Conservation (phyloP, 345 rosid species). For the Kandelia obovata region DNA sequence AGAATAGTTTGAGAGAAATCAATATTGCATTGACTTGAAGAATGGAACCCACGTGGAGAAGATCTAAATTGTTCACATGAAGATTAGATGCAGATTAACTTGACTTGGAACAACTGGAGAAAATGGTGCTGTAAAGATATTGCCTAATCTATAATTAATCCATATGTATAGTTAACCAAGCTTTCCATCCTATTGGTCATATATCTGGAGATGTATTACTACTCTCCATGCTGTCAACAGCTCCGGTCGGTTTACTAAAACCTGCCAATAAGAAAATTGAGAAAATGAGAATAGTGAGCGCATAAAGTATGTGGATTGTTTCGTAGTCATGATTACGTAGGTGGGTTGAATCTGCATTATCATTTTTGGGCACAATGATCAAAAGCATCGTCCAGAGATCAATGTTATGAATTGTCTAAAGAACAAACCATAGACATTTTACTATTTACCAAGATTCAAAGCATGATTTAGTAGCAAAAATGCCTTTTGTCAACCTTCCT, state of each 20-base stretch:
- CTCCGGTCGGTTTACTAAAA: background rate
- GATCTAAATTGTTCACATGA: too few species aligned
- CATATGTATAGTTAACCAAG: background rate
- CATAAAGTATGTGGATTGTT: background rate
- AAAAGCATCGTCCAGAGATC: too few species aligned
- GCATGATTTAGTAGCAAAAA: too few species aligned
- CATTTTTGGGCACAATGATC: too few species aligned
- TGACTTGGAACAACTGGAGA: background rate
- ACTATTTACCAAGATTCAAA: background rate
- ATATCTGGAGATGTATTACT: too few species aligned
- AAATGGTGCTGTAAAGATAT: background rate
- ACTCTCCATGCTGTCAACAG: background rate
- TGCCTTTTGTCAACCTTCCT: too few species aligned
- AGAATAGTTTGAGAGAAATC: too few species aligned
- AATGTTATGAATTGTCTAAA: background rate
- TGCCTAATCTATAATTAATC: background rate
- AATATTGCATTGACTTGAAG: too few species aligned
- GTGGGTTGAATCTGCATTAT: background rate
- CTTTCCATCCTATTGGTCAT: background rate
- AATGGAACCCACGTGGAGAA: too few species aligned
- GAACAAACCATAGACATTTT: background rate
- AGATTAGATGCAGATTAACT: too few species aligned
- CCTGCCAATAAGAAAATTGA: conserved; percentile 3
- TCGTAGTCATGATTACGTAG: background rate
- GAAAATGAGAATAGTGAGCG: background rate